phyloP scores from a whole-genome alignment of 176 grass and related monocot genomes.

The Bonia amplexicaulis region DNA sequence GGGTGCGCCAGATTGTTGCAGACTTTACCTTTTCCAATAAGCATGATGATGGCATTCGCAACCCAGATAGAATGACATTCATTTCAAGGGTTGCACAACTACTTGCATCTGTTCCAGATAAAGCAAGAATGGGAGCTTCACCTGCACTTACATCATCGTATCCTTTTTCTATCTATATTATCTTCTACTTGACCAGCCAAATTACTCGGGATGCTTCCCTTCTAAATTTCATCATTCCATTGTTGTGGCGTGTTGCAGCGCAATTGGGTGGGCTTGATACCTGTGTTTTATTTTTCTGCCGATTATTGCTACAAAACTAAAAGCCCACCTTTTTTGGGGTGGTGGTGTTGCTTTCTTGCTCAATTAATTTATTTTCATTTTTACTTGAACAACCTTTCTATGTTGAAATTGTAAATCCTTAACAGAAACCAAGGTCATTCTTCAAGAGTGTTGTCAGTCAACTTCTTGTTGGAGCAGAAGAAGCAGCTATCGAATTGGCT shows the following conservation, averaged over 20 bases:
- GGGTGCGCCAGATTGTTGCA: constrained; percentile 47
- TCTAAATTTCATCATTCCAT: constrained; percentile 3
- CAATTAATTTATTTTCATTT: not conserved
- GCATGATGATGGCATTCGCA: constrained; percentile 30
- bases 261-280: not conserved
- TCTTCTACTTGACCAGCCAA: not conserved
- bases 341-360: not conserved
- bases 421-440: constrained; percentile 62
- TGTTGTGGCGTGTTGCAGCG: not conserved
- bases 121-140: constrained; percentile 56
- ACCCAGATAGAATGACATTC: constrained; percentile 38
- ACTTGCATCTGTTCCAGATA: constrained; percentile 92
- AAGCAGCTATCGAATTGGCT: constrained; percentile 27
- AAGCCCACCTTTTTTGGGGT: not conserved
- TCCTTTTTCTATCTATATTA: constrained; percentile 38
- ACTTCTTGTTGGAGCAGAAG: constrained; percentile 74
- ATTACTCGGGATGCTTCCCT: constrained; percentile 1
- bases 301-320: not conserved
- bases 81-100: constrained; percentile 66
- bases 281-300: not conserved
- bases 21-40: constrained; percentile 48
- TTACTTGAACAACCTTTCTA: not conserved
- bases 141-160: constrained; percentile 59
- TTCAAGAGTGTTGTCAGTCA: constrained; percentile 63
- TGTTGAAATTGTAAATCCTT: constrained; percentile 44